Evolutionary conservation across 257 asterid species (phyloP), one percentile per base, ranked within the genome.

Genomic region (Solanum sitiens): DNA sequence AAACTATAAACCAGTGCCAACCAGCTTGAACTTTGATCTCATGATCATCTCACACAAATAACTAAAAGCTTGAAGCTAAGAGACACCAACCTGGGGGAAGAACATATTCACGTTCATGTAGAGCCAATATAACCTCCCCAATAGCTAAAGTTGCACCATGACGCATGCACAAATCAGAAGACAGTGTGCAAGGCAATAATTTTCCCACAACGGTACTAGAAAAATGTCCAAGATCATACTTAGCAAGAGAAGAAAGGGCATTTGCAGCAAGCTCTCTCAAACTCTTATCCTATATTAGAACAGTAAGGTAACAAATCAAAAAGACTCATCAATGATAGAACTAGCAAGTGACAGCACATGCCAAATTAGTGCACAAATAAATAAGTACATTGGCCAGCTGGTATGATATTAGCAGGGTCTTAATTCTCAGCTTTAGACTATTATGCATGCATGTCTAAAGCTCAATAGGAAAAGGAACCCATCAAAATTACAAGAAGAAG

Each of bases 121-220:
- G 92, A 91, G 98, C 98, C 91, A 93, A 93, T 91, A 94, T 88
- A 89, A 97, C 94, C 91, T 95, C 98, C 87, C 98, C 99, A 91
- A 88, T 85, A 73, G 99, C 98, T 91, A 97, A 92, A 82, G 97
- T 95, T 93, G 98, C 96, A 92, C 99, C 99, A 85, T 95, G 99
- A 50, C 99, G 95, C 95, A 93, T 95, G 92, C 98, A 97, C 89
- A 97, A 92, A 92, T 97, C 99, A 93, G 99, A 89, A 86, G 98
- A 95, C 76, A 95, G 92, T 68, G 99, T 95, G 89, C 93, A 91
- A 88, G 99, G 98, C 88, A 93, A 91, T 92, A 95, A 91, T 91
- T 93, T 94, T 88, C 91, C 98, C 92, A 95, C 87, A 87, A 92
- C 88, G 71, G 85, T 83, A 44, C 90, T 91, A 35, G 95, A 95